These are phyloP conservation scores for Cylindrotheca closterium DNA, from an alignment of 108 stramenopile species.

Conservation along the genomic window DNA sequence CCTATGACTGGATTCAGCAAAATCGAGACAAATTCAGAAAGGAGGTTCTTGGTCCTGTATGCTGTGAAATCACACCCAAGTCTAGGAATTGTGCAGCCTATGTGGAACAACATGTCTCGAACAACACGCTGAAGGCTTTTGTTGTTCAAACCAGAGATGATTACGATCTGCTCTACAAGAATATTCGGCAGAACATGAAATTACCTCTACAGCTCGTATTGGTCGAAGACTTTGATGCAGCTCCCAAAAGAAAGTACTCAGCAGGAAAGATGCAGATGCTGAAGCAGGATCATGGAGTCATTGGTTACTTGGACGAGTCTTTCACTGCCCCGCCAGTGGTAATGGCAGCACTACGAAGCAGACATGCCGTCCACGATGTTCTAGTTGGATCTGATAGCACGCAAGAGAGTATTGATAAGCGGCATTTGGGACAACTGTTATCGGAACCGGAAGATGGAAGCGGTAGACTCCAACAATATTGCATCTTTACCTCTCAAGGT, in stretches of 20 bases:
- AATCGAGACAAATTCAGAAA: constrained; percentile 72
- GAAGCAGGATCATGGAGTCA: constrained; percentile 65
- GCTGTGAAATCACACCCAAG: constrained; percentile 65
- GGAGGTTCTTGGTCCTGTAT: constrained; percentile 76
- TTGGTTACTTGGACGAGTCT: constrained; percentile 81
- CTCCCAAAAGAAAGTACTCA: constrained; percentile 48
- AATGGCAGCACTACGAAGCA: constrained; percentile 57
- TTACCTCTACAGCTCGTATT: constrained; percentile 60
- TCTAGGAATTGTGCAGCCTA: constrained; percentile 51
- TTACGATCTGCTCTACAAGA: constrained; percentile 67
- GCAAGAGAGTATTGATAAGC: constrained; percentile 51
- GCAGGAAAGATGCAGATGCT: constrained; percentile 56
- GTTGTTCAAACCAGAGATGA: constrained; percentile 79
- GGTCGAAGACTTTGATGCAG: constrained; percentile 33
- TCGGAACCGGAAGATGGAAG: constrained; percentile 31
- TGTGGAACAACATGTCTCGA: constrained; percentile 70
- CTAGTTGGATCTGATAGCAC: constrained; percentile 74
- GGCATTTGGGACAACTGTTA: constrained; percentile 46
- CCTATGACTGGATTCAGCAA: constrained; percentile 53
- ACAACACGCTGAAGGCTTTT: constrained; percentile 53
- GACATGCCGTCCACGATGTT: constrained; percentile 64
- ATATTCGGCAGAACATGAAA: constrained; percentile 53
- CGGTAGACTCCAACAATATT: constrained; percentile 3
- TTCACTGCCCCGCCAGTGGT: constrained; percentile 69
- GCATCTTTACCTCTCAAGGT: constrained; percentile 39